Conservation (phyloP, 192 early-diverging fungal species). For the Linnemannia exigua region DNA sequence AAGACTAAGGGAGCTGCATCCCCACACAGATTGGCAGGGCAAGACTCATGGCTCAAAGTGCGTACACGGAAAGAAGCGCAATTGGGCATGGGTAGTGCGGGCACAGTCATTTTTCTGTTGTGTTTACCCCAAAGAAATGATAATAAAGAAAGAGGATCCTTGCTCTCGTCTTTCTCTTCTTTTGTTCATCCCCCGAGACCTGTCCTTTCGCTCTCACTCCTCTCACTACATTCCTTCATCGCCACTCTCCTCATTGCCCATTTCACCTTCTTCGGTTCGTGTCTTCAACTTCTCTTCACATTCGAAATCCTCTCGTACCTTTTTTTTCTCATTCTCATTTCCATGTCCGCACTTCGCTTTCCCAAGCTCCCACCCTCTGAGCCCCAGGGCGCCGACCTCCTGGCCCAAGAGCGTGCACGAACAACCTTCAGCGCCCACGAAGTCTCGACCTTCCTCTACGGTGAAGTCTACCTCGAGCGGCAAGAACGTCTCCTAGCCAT, state of each 20-base stretch:
- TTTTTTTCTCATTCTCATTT: not conserved
- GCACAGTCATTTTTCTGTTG: not conserved
- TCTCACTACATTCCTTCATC: not conserved
- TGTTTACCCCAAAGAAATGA: not conserved
- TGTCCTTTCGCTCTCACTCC: not conserved
- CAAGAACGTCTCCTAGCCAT: conserved; percentile 69
- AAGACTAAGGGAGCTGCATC: not conserved
- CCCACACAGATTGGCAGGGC: not conserved
- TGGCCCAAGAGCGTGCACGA: conserved; percentile 75
- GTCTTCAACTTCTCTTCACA: not conserved
- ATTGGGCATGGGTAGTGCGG: not conserved
- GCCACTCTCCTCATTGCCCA: not conserved
- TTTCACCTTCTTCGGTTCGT: no score
- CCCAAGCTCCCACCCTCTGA: conserved; percentile 55
- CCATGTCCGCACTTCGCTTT: conserved; percentile 52
- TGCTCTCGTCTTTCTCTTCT: not conserved
- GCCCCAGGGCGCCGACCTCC: conserved; percentile 63
- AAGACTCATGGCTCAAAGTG: not conserved
- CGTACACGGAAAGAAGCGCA: not conserved
- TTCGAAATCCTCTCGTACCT: not conserved
- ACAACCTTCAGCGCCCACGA: conserved; percentile 73
- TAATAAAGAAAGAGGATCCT: not conserved
- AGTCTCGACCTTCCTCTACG: conserved; percentile 78
- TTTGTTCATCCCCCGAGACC: not conserved
- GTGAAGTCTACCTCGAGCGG: conserved; percentile 67